Percentiles rank a stretch among this genome's conserved stretches.
Conservation (phyloP, 768 basidiomycete species). For the Kwoniella shandongensis region DNA sequence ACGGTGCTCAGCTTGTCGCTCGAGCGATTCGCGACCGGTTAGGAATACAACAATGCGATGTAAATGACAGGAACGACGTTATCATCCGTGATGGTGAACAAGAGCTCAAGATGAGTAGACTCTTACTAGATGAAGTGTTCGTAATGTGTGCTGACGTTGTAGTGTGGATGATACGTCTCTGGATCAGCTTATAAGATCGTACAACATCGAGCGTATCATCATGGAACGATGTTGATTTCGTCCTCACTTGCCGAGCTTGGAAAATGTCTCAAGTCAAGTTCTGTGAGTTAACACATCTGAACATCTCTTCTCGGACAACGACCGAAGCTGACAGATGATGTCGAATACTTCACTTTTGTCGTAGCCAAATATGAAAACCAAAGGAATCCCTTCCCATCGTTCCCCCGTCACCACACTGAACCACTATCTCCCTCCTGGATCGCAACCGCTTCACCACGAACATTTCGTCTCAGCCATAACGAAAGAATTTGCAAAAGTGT, state of each 20-base stretch:
- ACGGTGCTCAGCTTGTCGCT: slow-evolving; percentile 73
- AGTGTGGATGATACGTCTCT: slow-evolving; percentile 66
- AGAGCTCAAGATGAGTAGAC: slow-evolving; percentile 77
- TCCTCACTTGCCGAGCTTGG: slow-evolving; percentile 72
- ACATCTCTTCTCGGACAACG: background rate
- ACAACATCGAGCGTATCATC: slow-evolving; percentile 87
- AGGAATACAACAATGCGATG: slow-evolving; percentile 66
- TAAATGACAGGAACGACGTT: slow-evolving; percentile 91
- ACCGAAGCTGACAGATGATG: background rate
- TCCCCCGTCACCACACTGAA: slow-evolving; percentile 85
- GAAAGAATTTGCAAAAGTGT: slow-evolving; percentile 61
- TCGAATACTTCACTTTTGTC: no score
- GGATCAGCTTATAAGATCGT: slow-evolving; percentile 97
- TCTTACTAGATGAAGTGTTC: background rate
- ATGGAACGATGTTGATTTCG: slow-evolving; percentile 96
- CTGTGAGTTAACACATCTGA: slow-evolving; percentile 31
- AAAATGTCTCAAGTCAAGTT: slow-evolving; percentile 59
- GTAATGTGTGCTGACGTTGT: slow-evolving; percentile 2
- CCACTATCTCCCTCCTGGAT: slow-evolving; percentile 36
- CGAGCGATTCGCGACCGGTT: slow-evolving; percentile 71
- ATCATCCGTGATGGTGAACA: slow-evolving; percentile 60
- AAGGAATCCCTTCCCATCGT: slow-evolving; percentile 84
- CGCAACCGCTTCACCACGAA: slow-evolving; percentile 65
- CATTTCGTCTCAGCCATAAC: slow-evolving; percentile 70
- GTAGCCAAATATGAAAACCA: slow-evolving; percentile 76